phyloP scores from a whole-genome alignment of 73 alveolate species.

The Tetrahymena borealis region DNA sequence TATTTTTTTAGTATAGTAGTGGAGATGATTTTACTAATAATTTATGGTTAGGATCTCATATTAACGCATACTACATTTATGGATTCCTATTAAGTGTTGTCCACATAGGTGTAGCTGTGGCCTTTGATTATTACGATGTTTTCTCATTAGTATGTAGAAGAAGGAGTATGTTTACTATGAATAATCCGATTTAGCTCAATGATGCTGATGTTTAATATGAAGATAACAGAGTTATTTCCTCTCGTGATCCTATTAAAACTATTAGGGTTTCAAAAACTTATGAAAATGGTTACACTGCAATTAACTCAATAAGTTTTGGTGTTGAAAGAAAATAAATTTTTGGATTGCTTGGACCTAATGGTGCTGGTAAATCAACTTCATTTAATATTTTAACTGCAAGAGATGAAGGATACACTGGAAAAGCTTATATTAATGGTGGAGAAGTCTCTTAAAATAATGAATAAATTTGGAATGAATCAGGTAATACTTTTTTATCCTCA shows the following conservation, averaged over 20 bases:
- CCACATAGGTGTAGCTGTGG: not conserved
- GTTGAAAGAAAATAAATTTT: constrained; percentile 7
- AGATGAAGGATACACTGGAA: constrained; percentile 39
- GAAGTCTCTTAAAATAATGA: constrained; percentile 15
- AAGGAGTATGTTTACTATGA: not conserved
- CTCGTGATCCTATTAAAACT: constrained; percentile 20
- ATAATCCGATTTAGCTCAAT: not conserved
- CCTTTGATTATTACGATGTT: not conserved
- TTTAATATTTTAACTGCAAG: constrained; percentile 42
- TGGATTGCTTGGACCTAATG: constrained; percentile 57
- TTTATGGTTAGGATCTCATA: not conserved
- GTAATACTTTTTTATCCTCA: constrained; percentile 34
- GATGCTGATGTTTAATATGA: not conserved
- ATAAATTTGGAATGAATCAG: constrained; percentile 49
- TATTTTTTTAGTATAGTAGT: not conserved
- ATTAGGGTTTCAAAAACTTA: not conserved
- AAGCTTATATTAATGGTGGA: constrained; percentile 20
- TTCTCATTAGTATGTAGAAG: not conserved
- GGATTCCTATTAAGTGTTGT: not conserved
- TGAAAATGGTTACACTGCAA: constrained; percentile 33
- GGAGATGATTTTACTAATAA: not conserved
- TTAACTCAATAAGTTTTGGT: constrained; percentile 13
- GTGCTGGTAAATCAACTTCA: constrained; percentile 56
- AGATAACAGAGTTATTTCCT: not conserved
- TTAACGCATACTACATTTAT: not conserved